phyloP scores from a whole-genome alignment of 345 rosid species.

The Salix brachista region DNA sequence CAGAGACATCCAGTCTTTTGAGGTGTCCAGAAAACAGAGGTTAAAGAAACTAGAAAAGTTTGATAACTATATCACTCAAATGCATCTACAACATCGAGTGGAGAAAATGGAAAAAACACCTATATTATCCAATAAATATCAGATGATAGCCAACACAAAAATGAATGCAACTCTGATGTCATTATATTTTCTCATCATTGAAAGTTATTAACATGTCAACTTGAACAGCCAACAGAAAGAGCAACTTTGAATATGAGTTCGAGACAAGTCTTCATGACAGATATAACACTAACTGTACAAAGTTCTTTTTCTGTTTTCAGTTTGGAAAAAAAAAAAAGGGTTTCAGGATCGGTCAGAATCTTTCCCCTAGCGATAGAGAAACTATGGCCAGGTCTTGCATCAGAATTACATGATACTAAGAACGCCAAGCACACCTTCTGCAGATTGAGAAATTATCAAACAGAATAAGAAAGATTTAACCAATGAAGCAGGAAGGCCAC shows the following conservation, averaged over 20 bases:
- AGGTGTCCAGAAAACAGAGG: neutral
- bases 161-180: neutral
- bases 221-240: neutral
- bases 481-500: neutral
- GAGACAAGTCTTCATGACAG: neutral
- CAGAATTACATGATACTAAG: neutral
- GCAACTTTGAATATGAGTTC: neutral
- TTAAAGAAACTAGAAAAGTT: neutral
- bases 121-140: neutral
- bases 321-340: too few species aligned
- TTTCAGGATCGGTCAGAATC: neutral
- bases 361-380: neutral
- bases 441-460: slow-evolving; percentile 5
- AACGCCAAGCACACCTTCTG: neutral
- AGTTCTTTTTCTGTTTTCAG: too few species aligned
- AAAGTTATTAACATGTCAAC: neutral
- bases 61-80: neutral
- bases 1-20: too few species aligned
- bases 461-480: neutral
- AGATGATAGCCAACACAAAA: neutral
- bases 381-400: neutral
- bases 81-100: neutral
- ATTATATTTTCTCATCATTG: neutral
- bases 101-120: neutral
- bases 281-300: neutral